A percentile compares a stretch with the other conserved stretches of the same genome.
Conservation (phyloP, 2,329 filamentous ascomycete species). For the Elsinoe batatas region DNA sequence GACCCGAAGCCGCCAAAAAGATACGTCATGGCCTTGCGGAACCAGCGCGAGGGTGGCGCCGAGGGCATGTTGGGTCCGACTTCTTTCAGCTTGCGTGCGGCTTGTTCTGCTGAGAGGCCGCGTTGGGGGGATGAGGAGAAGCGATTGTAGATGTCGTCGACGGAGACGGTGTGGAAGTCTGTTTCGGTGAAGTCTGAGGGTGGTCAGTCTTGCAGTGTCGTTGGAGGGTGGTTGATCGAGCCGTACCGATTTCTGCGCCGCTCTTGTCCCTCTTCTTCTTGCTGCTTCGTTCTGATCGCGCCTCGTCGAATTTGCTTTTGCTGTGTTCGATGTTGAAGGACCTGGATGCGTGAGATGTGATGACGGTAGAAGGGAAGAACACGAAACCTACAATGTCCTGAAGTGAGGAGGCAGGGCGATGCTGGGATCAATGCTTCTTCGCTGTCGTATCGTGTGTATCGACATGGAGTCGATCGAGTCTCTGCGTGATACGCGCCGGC, state of each 20-base stretch:
- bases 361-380: neutral
- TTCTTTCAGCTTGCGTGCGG: slow-evolving; percentile 44
- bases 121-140: slow-evolving; percentile 46
- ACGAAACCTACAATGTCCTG: slow-evolving; percentile 28
- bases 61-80: slow-evolving; percentile 60
- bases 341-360: slow-evolving; percentile 15
- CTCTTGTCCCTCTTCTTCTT: slow-evolving; percentile 25
- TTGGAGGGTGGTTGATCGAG: neutral
- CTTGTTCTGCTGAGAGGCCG: slow-evolving; percentile 53
- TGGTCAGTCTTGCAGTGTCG: slow-evolving; percentile 10
- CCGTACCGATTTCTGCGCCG: slow-evolving; percentile 26
- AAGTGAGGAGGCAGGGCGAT: slow-evolving; percentile 36
- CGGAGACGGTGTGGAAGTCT: slow-evolving; percentile 56
- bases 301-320: slow-evolving; percentile 21
- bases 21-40: slow-evolving; percentile 54
- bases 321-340: slow-evolving; percentile 35
- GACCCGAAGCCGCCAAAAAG: slow-evolving; percentile 70
- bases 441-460: slow-evolving; percentile 27
- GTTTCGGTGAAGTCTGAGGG: slow-evolving; percentile 35
- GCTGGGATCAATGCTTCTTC: slow-evolving; percentile 33
- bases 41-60: slow-evolving; percentile 51
- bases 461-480: slow-evolving; percentile 26
- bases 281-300: slow-evolving; percentile 18
- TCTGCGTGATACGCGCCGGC: slow-evolving; percentile 19
- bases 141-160: slow-evolving; percentile 49